Conservation (phyloP, 202 grass and related monocot genomes). For the Brachypodium distachyon region DNA sequence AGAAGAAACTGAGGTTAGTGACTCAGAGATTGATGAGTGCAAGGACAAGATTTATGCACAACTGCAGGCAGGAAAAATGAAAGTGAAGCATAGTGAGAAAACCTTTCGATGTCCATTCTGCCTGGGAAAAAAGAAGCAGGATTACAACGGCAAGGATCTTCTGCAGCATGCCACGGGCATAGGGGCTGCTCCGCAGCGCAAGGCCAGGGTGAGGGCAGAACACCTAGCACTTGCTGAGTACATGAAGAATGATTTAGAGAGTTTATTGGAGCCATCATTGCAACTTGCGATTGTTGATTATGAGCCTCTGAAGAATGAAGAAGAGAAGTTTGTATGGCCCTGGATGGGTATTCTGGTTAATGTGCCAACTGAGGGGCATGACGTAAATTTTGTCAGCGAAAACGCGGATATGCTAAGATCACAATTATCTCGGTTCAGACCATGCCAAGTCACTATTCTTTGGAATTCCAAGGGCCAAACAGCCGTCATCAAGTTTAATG, state of each 20-base stretch:
- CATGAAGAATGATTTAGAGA: conserved; percentile 30
- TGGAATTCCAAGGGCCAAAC: conserved; percentile 20
- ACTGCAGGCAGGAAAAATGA: not conserved
- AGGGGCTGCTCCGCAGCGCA: conserved; percentile 27
- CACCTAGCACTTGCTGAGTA: conserved; percentile 45
- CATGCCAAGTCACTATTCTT: conserved; percentile 21
- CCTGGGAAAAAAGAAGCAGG: conserved; percentile 38
- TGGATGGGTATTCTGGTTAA: conserved; percentile 52
- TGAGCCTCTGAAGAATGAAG: conserved; percentile 15
- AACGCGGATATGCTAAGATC: conserved; percentile 30
- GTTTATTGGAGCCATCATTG: not conserved
- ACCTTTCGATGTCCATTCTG: conserved; percentile 48
- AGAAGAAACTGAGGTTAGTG: conserved; percentile 45
- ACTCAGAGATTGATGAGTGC: conserved; percentile 35
- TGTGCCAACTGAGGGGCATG: conserved; percentile 15
- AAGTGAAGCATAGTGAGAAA: conserved; percentile 17
- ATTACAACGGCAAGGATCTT: conserved; percentile 40
- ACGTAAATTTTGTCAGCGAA: not conserved
- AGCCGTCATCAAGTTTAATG: conserved; percentile 35
- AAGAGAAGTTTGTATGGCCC: conserved; percentile 45
- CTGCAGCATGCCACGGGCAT: conserved; percentile 50
- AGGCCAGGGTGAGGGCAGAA: conserved; percentile 32
- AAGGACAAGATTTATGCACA: conserved; percentile 19
- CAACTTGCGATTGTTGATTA: not conserved
- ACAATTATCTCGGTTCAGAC: conserved; percentile 43